Percentiles rank a stretch among this genome's conserved stretches.
Conservation (phyloP, 345 rosid species). For the Lepidium didymum region DNA sequence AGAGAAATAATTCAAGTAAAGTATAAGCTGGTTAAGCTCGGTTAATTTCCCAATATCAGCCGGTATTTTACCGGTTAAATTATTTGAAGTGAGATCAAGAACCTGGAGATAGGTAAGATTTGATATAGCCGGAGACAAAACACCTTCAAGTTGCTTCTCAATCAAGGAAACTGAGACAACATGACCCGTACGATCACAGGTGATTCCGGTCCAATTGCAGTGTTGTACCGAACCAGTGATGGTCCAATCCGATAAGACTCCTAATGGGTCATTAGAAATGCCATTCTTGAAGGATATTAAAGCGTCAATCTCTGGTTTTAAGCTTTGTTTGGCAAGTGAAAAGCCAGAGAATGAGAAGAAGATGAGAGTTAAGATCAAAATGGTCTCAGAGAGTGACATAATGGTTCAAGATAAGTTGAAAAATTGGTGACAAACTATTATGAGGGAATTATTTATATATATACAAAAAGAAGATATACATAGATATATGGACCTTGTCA, state of each 20-base stretch:
- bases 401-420: conserved; percentile 5
- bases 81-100: conserved; percentile 70
- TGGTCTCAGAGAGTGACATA: conserved; percentile 17
- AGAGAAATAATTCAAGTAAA: conserved; percentile 48
- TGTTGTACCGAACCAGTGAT: conserved; percentile 37
- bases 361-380: conserved; percentile 11
- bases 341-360: conserved; percentile 15
- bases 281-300: conserved; percentile 51
- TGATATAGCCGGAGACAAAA: conserved; percentile 53
- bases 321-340: conserved; percentile 29
- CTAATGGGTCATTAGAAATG: conserved; percentile 51
- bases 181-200: conserved; percentile 41
- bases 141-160: conserved; percentile 64
- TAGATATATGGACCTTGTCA: conserved; percentile 4
- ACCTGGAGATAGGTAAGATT: conserved; percentile 82
- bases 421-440: conserved; percentile 4
- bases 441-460: not conserved
- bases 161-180: conserved; percentile 44
- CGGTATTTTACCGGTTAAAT: conserved; percentile 54
- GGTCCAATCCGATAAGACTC: conserved; percentile 51
- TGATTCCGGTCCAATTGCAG: conserved; percentile 81
- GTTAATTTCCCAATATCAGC: conserved; percentile 49
- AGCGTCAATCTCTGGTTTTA: conserved; percentile 44
- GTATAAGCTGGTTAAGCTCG: conserved; percentile 39
- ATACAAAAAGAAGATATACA: not conserved